Evolutionary conservation across 768 basidiomycete genomes (phyloP), one percentile per base, ranked within the genome.

Genomic region (Gymnopilus dilepis): DNA sequence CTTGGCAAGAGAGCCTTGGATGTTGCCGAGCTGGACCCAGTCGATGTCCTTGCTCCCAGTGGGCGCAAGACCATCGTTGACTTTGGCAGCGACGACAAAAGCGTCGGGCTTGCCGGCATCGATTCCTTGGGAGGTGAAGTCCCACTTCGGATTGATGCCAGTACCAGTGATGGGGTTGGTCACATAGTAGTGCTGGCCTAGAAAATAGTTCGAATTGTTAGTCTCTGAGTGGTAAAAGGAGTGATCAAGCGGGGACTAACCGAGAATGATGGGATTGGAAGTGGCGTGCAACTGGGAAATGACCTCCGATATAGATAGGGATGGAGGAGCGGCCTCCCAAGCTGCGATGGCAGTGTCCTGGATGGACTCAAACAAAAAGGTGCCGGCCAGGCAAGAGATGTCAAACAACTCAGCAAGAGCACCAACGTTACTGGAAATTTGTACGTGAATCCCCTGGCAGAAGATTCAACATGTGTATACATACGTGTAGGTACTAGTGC

Each of bases 371-470:
- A 76, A 80, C 12, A 64, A 47, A 13, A 74, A 62, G 8, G 73
- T 72, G 19, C 67, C 69, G 57, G 68, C 71, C 28, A 84, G 59
- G 72, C 86, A 86, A 0, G 84, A 85, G 34, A 80, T 75, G 66
- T 88, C 87, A 70, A 84, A 83, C 6, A 87, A 71, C 65, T 85
- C 81, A 4, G 78, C 80, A n/a, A 82, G 63, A 41, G 83, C 82
- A 11, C 85, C 85, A 45, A 77, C 67, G 62, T 76, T 77, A 17
- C 84, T 86, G 65, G 22, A 53, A 12, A 56, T 11, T 24, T 13
- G 9, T 0, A 43, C 48, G 52, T 42, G 15, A 15, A 54, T 33
- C 15, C 11, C 21, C 60, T 30, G n/a, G 45, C 37, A 19, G 19
- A 24, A 37, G 17, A 33, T 21, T 12, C 11, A 28, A 30, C 12